A percentile compares a stretch with the other conserved stretches of the same genome.
Conservation (phyloP, 2,329 filamentous ascomycete genomes). For the Scedosporium minutisporum region DNA sequence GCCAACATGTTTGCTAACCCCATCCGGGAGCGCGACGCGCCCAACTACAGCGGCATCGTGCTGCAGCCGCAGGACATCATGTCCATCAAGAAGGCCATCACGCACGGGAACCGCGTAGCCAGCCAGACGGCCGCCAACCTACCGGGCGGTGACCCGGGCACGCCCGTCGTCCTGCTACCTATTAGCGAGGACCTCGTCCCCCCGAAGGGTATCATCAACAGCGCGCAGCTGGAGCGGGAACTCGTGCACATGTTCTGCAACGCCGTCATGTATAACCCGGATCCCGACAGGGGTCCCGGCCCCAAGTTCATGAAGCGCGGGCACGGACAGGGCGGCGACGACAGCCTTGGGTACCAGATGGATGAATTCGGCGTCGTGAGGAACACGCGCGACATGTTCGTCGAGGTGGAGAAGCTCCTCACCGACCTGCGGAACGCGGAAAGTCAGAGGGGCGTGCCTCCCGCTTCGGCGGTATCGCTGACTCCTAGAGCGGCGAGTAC, state of each 20-base stretch:
- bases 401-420: conserved; percentile 72
- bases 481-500: conserved; percentile 14
- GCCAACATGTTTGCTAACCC: conserved; percentile 72
- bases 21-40: conserved; percentile 64
- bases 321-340: conserved; percentile 25
- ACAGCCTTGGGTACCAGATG: conserved; percentile 50
- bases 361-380: conserved; percentile 82
- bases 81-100: conserved; percentile 65
- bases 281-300: conserved; percentile 62
- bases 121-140: conserved; percentile 51
- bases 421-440: conserved; percentile 69
- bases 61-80: conserved; percentile 69
- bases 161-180: conserved; percentile 52
- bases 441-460: conserved; percentile 35
- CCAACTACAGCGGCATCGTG: conserved; percentile 65
- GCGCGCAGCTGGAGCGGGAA: conserved; percentile 83
- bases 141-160: conserved; percentile 47
- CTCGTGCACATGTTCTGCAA: conserved; percentile 96
- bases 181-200: conserved; percentile 70
- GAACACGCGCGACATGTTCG: conserved; percentile 82
- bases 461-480: conserved; percentile 17
- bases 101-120: conserved; percentile 59
- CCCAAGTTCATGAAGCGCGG: conserved; percentile 43
- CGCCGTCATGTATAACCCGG: conserved; percentile 95
- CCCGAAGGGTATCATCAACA: conserved; percentile 86